Evolutionary conservation across 2,329 filamentous ascomycete genomes (phyloP).

Genomic region (Pseudogymnoascus sp.): DNA sequence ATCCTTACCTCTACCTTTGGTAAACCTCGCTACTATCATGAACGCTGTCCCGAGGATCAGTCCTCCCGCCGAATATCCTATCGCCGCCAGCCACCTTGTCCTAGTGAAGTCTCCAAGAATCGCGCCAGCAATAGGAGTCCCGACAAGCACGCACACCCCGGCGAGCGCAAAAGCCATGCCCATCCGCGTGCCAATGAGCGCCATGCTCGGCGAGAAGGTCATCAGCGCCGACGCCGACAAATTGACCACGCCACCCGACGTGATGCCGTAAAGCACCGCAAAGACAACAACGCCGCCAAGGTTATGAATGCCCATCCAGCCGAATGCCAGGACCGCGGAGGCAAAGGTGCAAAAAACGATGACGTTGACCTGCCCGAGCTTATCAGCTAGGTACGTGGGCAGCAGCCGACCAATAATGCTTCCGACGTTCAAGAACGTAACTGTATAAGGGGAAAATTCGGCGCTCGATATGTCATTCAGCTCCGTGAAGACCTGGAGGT

Average conservation of each 20-base stretch:
- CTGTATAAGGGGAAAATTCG: conserved; percentile 45
- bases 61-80: too few species aligned
- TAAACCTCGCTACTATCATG: too few species aligned
- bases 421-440: conserved; percentile 58
- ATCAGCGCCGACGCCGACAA: conserved; percentile 10
- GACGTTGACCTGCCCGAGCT: conserved; percentile 42
- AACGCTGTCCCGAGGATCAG: too few species aligned
- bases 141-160: conserved; percentile 11
- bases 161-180: conserved; percentile 12
- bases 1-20: too few species aligned
- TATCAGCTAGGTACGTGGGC: conserved; percentile 51
- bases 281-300: conserved; percentile 51
- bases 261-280: conserved; percentile 55
- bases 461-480: conserved; percentile 32
- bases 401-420: conserved; percentile 50
- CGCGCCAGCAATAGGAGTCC: conserved; percentile 15
- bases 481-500: too few species aligned
- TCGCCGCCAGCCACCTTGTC: too few species aligned
- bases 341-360: conserved; percentile 35
- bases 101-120: conserved; percentile 7
- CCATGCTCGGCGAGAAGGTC: conserved; percentile 13
- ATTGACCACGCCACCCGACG: conserved; percentile 40
- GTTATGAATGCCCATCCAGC: conserved; percentile 45
- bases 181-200: conserved; percentile 12
- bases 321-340: conserved; percentile 42